Evolutionary conservation across 2,329 filamentous ascomycete species (phyloP), one percentile per base, ranked within the genome.

Genomic region (Colletotrichum godetiae): DNA sequence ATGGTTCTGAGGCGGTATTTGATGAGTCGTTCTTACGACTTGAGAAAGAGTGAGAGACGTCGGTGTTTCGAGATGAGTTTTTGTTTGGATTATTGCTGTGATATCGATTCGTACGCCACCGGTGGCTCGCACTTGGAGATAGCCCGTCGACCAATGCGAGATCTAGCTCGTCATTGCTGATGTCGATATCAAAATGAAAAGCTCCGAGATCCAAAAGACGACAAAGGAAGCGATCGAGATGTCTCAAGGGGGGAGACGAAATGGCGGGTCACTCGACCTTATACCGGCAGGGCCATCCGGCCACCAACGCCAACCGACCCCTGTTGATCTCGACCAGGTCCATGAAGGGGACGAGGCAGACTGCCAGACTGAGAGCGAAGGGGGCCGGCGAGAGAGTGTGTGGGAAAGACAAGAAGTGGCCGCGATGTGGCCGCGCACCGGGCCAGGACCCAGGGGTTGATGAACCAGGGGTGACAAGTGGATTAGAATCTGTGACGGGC

Each of bases 201-300:
- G 29, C 7, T 7, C n/a, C 11, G 5, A 15, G 24, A 31, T 58
- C 10, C 33, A 65, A 49, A 70, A 24, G 49, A 52, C 19, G 60
- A 64, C 33, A 73, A 73, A 46, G 12, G 24, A 49, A 31, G 56
- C 5, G 5, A n/a, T 24, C 29, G 7, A 24, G 1, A 2, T 46
- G 42, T 46, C 42, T 46, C 42, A 29, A 46, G 57, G 58, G 42
- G 24, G 27, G 63, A 29, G 46, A 33, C 29, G 13, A 33, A 27
- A 64, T 56, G 67, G 67, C 70, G 61, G 70, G 67, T 65, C 60
- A 29, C 19, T 65, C 35, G 60, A 37, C 49, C 46, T 70, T 70
- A 70, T 65, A 73, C 53, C 19, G 31, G 6, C 46, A 27, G 46
- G 46, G 60, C 60, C n/a, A 22, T 46, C 2, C 13, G 24, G 31